Evolutionary conservation across 2,329 filamentous ascomycete species (phyloP).

Genomic region (Septoria linicola): DNA sequence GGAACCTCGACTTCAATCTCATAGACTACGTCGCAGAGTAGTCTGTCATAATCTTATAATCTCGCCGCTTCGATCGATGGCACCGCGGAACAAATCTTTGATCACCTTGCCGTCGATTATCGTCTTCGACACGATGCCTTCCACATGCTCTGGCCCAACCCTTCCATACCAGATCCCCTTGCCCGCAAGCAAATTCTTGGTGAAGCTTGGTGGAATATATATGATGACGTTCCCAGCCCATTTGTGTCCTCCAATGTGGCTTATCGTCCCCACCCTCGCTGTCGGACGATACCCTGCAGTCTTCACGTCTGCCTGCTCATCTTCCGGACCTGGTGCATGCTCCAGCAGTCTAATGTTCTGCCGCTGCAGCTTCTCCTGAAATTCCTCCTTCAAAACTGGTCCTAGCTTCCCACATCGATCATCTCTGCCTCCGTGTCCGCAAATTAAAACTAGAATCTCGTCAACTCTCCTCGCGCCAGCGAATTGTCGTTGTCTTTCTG

Average conservation of each 20-base stretch:
- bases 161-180: slow-evolving; percentile 80
- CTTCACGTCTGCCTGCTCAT: slow-evolving; percentile 15
- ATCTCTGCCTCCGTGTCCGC: slow-evolving; percentile 82
- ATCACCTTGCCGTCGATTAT: slow-evolving; percentile 66
- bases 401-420: slow-evolving; percentile 78
- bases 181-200: slow-evolving; percentile 60
- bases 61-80: slow-evolving; percentile 48
- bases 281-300: slow-evolving; percentile 26
- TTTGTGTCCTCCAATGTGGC: slow-evolving; percentile 81
- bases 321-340: slow-evolving; percentile 35
- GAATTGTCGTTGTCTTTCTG: slow-evolving; percentile 50
- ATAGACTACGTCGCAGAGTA: slow-evolving; percentile 66
- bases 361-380: slow-evolving; percentile 58
- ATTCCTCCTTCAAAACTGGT: slow-evolving; percentile 69
- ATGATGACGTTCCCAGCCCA: slow-evolving; percentile 83
- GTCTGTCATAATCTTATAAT: slow-evolving; percentile 33
- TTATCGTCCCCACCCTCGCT: slow-evolving; percentile 68
- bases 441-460: slow-evolving; percentile 78
- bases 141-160: slow-evolving; percentile 71
- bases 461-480: slow-evolving; percentile 60
- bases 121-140: slow-evolving; percentile 72
- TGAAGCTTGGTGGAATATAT: slow-evolving; percentile 64
- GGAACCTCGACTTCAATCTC: slow-evolving; percentile 74
- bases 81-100: slow-evolving; percentile 69
- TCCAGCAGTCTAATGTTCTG: slow-evolving; percentile 51